phyloP scores from a whole-genome alignment of 768 basidiomycete genomes.

The Cystobasidium tubakii region DNA sequence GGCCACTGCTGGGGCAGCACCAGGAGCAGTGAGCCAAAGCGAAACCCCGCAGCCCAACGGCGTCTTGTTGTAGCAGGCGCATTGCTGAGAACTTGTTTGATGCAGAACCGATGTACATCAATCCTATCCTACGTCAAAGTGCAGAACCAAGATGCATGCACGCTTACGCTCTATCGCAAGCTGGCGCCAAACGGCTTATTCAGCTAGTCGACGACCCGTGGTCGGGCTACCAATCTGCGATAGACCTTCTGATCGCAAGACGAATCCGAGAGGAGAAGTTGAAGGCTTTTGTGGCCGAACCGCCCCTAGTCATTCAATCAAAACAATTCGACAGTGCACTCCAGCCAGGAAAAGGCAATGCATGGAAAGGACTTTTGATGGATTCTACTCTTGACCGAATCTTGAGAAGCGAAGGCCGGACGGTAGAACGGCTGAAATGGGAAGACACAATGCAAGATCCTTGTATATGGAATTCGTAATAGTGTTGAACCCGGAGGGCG shows the following conservation, averaged over 20 bases:
- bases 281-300: constrained; percentile 43
- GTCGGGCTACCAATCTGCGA: constrained; percentile 44
- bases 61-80: too few relatives aligned
- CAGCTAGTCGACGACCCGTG: constrained; percentile 42
- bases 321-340: constrained; percentile 44
- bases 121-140: constrained; percentile 43
- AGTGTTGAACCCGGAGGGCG: too few relatives aligned
- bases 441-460: constrained; percentile 1
- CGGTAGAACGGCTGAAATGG: constrained; percentile 25
- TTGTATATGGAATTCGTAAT: not conserved
- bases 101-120: constrained; percentile 44
- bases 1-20: constrained; percentile 47
- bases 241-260: constrained; percentile 40
- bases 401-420: constrained; percentile 33
- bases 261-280: constrained; percentile 10
- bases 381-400: constrained; percentile 44
- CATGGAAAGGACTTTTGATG: constrained; percentile 42
- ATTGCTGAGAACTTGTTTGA: too few relatives aligned
- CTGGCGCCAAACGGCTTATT: constrained; percentile 37
- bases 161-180: constrained; percentile 43
- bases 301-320: constrained; percentile 45
- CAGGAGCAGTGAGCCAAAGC: constrained; percentile 30
- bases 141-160: constrained; percentile 44
- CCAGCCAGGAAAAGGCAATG: constrained; percentile 40
- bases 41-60: too few relatives aligned